These are phyloP conservation scores for Trypanosoma cruzi DNA, from an alignment of 208 protist genomes.

Conservation along the genomic window DNA sequence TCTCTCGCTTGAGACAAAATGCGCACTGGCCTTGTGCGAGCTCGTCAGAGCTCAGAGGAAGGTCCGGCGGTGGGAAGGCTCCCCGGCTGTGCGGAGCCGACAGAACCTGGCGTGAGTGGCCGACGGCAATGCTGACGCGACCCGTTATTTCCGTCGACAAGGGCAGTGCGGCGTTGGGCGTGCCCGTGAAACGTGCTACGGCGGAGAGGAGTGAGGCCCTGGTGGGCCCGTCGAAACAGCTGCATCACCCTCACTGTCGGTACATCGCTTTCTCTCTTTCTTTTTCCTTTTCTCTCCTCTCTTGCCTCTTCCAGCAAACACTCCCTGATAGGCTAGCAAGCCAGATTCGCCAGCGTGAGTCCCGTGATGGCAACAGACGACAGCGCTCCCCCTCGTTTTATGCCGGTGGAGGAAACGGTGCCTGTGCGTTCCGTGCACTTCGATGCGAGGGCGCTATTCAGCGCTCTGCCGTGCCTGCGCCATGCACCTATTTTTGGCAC, in stretches of 20 bases:
- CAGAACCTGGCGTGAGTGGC: not conserved
- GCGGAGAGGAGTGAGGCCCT: not conserved
- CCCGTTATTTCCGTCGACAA: too few species aligned
- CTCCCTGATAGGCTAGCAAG: not conserved
- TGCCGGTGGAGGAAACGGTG: conserved; percentile 16
- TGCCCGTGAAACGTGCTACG: not conserved
- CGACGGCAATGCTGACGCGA: not conserved
- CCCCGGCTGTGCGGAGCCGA: not conserved
- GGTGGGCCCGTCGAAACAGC: not conserved
- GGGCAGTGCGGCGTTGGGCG: too few species aligned
- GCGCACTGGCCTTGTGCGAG: conserved; percentile 2
- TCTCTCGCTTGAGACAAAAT: conserved; percentile 22
- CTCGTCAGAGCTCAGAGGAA: too few species aligned
- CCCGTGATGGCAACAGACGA: not conserved
- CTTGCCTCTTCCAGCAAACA: not conserved
- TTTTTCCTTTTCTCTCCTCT: not conserved
- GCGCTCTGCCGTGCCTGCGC: conserved; percentile 26
- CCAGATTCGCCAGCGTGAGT: not conserved
- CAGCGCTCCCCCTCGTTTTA: not conserved
- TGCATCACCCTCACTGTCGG: not conserved
- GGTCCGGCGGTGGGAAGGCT: too few species aligned
- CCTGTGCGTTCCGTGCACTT: conserved; percentile 37
- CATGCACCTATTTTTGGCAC: conserved; percentile 51
- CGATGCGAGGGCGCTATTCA: conserved; percentile 35
- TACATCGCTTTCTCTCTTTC: not conserved